These are phyloP conservation scores for Trichomonas tenax DNA, from an alignment of 208 protist species.

Conservation along the genomic window DNA sequence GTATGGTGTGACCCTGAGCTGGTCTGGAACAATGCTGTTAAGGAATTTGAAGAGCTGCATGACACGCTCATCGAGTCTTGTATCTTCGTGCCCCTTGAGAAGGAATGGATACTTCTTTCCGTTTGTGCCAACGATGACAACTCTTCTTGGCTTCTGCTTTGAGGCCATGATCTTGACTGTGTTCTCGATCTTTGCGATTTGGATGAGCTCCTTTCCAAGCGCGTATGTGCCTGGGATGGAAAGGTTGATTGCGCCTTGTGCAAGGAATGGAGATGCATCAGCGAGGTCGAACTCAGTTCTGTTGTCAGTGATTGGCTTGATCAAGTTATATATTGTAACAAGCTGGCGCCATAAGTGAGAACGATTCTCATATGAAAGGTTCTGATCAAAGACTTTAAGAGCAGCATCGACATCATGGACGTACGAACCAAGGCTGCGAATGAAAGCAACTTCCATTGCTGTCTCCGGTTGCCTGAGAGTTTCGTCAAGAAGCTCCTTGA, in stretches of 20 bases:
- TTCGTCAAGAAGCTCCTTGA: background rate
- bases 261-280: background rate
- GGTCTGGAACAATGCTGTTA: background rate
- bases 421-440: background rate
- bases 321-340: background rate
- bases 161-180: background rate
- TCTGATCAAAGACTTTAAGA: background rate
- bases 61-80: background rate
- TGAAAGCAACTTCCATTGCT: background rate
- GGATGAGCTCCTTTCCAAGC: background rate
- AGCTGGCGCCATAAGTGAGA: background rate
- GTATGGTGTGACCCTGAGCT: background rate
- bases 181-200: background rate
- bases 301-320: background rate
- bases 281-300: background rate
- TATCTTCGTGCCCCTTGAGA: conserved; percentile 14
- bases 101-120: background rate
- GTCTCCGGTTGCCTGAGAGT: background rate
- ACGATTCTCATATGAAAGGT: background rate
- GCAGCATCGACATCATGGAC: background rate
- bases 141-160: background rate
- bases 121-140: background rate
- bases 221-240: background rate
- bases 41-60: conserved; percentile 11
- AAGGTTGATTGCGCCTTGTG: background rate